These are phyloP conservation scores for Corylus americana DNA, from an alignment of 306 rosid genomes.

Conservation along the genomic window DNA sequence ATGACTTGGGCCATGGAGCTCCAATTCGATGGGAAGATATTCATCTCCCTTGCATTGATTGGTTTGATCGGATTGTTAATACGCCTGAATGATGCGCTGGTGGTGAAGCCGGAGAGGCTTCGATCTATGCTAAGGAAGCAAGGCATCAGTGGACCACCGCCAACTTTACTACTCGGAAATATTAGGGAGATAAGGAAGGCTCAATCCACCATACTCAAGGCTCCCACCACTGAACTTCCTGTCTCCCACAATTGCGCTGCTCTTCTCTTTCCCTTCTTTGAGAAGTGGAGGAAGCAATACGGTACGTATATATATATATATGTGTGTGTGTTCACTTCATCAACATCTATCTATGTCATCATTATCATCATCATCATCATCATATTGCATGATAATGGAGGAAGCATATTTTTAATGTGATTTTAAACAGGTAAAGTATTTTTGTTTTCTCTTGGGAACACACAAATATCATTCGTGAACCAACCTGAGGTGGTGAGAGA, in stretches of 20 bases:
- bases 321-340: too few species aligned
- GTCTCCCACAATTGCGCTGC: constrained; percentile 31
- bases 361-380: not conserved
- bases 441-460: constrained; percentile 48
- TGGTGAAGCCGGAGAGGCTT: constrained; percentile 33
- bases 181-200: constrained; percentile 34
- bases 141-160: constrained; percentile 51
- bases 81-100: constrained; percentile 18
- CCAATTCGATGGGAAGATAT: constrained; percentile 23
- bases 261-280: constrained; percentile 36
- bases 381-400: not conserved
- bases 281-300: constrained; percentile 37
- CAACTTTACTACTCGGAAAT: constrained; percentile 45
- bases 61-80: constrained; percentile 17
- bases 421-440: constrained; percentile 34
- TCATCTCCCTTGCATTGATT: constrained; percentile 15
- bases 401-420: not conserved
- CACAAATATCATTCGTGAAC: constrained; percentile 33
- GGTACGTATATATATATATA: constrained; percentile 18
- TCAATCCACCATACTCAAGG: not conserved
- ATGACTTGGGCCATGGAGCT: constrained; percentile 9
- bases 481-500: constrained; percentile 36
- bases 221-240: constrained; percentile 4
- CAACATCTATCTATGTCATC: too few species aligned
- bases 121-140: constrained; percentile 36